Percentiles rank a stretch among this genome's conserved stretches.
These are phyloP conservation scores for Carpinus viminea DNA, from an alignment of 306 rosid genomes.

Conservation along the genomic window DNA sequence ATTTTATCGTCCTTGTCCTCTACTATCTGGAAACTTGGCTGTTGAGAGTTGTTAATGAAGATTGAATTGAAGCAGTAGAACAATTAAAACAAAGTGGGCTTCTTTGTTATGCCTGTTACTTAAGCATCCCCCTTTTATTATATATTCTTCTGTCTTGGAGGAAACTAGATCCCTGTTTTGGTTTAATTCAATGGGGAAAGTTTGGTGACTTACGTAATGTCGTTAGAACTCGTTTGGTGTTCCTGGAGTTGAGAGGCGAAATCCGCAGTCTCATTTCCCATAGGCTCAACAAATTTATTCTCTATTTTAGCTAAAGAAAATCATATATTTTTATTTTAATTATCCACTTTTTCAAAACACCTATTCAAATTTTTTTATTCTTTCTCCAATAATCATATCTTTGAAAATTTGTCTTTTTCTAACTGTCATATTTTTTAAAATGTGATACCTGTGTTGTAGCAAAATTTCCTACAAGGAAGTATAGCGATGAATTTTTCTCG, in stretches of 20 bases:
- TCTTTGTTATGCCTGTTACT: background rate
- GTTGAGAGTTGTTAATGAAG: background rate
- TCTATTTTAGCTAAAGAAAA: no score
- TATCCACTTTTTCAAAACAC: no score
- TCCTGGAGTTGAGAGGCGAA: background rate
- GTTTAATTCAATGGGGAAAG: background rate
- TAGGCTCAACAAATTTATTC: no score
- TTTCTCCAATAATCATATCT: no score
- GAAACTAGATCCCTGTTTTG: background rate
- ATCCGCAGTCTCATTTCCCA: no score
- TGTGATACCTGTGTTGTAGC: constrained; percentile 43
- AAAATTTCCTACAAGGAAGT: constrained; percentile 84
- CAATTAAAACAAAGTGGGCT: background rate
- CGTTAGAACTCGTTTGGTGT: background rate
- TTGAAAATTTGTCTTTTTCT: no score
- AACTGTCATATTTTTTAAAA: no score
- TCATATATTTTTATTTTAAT: no score
- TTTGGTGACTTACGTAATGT: background rate
- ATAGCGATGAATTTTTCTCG: constrained; percentile 67
- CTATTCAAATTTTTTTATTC: no score
- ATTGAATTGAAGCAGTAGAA: background rate
- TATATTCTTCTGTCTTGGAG: background rate
- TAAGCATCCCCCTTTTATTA: background rate
- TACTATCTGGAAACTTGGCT: background rate
- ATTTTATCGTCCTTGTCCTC: background rate